Percentiles rank a stretch among this genome's conserved stretches.
Evolutionary conservation across 1,284 basidiomycete species (phyloP).

Genomic region (Pascua sp.): DNA sequence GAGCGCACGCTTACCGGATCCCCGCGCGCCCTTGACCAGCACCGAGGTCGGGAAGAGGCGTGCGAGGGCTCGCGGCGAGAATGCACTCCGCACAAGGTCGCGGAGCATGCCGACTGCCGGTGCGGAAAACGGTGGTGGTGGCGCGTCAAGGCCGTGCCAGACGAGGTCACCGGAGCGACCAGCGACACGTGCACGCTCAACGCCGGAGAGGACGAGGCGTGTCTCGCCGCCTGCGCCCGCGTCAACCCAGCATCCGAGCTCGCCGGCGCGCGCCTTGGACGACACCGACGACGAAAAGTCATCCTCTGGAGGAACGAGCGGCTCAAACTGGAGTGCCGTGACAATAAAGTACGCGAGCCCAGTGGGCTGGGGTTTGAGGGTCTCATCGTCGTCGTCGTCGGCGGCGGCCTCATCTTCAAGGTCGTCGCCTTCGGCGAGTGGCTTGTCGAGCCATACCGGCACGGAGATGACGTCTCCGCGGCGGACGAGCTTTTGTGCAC

Average conservation of each 20-base stretch:
- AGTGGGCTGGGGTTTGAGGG: constrained; percentile 29
- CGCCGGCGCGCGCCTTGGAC: constrained; percentile 54
- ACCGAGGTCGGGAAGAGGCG: constrained; percentile 40
- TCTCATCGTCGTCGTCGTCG: constrained; percentile 40
- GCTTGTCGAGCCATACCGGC: constrained; percentile 59
- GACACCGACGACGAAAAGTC: constrained; percentile 50
- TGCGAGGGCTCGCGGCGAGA: constrained; percentile 23
- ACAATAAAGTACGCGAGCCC: constrained; percentile 70
- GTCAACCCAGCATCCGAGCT: constrained; percentile 84
- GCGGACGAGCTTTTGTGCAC: constrained; percentile 60
- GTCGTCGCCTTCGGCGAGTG: constrained; percentile 39
- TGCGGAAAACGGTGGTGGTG: constrained; percentile 27
- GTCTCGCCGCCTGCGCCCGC: constrained; percentile 60
- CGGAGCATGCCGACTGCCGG: constrained; percentile 24
- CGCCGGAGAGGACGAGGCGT: constrained; percentile 55
- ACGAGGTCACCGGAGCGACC: constrained; percentile 23
- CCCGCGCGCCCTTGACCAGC: constrained; percentile 54
- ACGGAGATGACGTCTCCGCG: constrained; percentile 78
- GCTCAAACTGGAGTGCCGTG: constrained; percentile 68
- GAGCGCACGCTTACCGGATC: constrained; percentile 53
- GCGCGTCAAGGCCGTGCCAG: constrained; percentile 24
- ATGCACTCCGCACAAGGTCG: constrained; percentile 29
- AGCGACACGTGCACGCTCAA: constrained; percentile 31
- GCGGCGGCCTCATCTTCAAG: constrained; percentile 28
- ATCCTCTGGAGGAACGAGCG: constrained; percentile 43